Evolutionary conservation across 2,329 filamentous ascomycete species (phyloP).

Genomic region (Orbilia oligospora): DNA sequence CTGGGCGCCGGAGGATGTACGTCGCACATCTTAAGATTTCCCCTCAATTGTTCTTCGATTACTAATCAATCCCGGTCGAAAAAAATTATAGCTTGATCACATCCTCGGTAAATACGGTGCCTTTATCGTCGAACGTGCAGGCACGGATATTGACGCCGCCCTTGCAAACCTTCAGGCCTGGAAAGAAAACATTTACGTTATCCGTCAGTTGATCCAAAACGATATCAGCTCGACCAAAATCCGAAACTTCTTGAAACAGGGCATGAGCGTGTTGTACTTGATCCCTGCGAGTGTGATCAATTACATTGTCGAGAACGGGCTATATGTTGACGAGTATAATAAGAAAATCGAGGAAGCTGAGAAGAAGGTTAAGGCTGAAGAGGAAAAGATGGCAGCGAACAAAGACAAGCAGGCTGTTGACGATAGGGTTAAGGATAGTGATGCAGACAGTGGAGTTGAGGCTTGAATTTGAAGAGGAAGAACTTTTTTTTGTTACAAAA

Average conservation of each 20-base stretch:
- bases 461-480: conserved; percentile 19
- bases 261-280: conserved; percentile 85
- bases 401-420: conserved; percentile 1
- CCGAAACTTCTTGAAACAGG: conserved; percentile 81
- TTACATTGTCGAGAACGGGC: conserved; percentile 78
- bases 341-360: conserved; percentile 69
- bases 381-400: conserved; percentile 3
- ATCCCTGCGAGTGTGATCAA: conserved; percentile 81
- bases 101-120: conserved; percentile 87
- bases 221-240: conserved; percentile 88
- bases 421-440: conserved; percentile 28
- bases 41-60: not conserved
- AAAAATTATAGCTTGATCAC: conserved; percentile 72
- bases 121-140: conserved; percentile 88
- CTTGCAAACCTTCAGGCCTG: conserved; percentile 84
- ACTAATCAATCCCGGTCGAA: conserved; percentile 12
- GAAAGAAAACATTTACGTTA: conserved; percentile 84
- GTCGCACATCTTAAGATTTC: not conserved
- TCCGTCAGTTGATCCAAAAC: conserved; percentile 88
- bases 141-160: conserved; percentile 90
- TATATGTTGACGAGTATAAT: conserved; percentile 74
- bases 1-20: conserved; percentile 85
- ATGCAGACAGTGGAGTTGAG: conserved; percentile 58
- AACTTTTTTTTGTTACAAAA: not conserved
- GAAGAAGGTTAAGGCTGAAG: conserved; percentile 66